Evolutionary conservation across 208 protist genomes (phyloP).

Genomic region (Wallacemonas rigidus): DNA sequence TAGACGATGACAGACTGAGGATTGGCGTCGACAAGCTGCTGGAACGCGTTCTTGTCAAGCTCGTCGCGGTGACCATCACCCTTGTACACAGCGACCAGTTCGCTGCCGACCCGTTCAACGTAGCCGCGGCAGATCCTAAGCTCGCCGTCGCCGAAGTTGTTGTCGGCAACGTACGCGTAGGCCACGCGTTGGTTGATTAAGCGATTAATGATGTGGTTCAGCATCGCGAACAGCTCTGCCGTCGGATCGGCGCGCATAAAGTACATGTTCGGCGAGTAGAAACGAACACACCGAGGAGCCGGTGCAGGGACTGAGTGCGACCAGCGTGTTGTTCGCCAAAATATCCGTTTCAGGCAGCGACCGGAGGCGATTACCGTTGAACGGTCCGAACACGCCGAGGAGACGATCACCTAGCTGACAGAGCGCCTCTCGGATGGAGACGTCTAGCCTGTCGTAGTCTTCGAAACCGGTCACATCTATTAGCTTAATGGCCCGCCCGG

Average conservation of each 20-base stretch:
- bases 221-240: conserved; percentile 32
- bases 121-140: conserved; percentile 7
- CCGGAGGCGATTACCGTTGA: conserved; percentile 18
- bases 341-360: not conserved
- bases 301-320: conserved; percentile 34
- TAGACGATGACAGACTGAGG: conserved; percentile 46
- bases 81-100: conserved; percentile 29
- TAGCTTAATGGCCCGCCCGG: not conserved
- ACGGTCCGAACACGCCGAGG: conserved; percentile 27
- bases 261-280: conserved; percentile 38
- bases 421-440: not conserved
- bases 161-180: conserved; percentile 44
- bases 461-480: not conserved
- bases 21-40: conserved; percentile 30
- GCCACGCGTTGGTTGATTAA: conserved; percentile 32
- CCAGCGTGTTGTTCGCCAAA: conserved; percentile 25
- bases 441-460: not conserved
- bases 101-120: not conserved
- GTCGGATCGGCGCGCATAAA: conserved; percentile 41
- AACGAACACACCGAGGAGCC: conserved; percentile 31
- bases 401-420: not conserved
- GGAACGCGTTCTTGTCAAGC: conserved; percentile 28
- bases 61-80: not conserved
- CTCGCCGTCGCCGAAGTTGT: conserved; percentile 31
- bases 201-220: conserved; percentile 25